Evolutionary conservation across 805 yeast species (phyloP).

Genomic region (Candida ulmi): DNA sequence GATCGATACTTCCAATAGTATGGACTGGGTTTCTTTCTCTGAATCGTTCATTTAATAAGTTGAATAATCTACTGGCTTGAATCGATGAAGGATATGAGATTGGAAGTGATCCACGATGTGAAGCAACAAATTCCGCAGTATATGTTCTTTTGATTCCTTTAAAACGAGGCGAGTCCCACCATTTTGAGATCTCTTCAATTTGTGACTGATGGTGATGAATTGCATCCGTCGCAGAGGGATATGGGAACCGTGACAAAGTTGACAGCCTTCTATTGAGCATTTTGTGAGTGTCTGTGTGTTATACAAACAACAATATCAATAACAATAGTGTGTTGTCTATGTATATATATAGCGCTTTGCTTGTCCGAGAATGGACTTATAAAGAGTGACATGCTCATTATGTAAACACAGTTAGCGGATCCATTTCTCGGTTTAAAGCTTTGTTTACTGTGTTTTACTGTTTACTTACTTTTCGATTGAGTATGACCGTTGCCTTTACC

Average conservation of each 20-base stretch:
- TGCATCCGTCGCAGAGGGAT: conserved; percentile 14
- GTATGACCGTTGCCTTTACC: too few species aligned
- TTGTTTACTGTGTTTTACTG: too few species aligned
- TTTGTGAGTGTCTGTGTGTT: background rate
- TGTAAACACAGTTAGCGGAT: too few species aligned
- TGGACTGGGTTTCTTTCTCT: conserved; percentile 41
- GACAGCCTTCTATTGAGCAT: background rate
- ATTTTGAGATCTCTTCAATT: conserved; percentile 32
- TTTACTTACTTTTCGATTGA: too few species aligned
- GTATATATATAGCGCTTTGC: too few species aligned
- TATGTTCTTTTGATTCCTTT: conserved; percentile 45
- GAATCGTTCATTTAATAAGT: conserved; percentile 35
- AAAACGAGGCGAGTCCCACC: conserved; percentile 48
- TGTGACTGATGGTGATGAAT: conserved; percentile 21
- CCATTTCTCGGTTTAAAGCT: too few species aligned
- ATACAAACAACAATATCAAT: background rate
- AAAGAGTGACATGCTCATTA: too few species aligned
- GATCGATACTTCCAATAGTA: conserved; percentile 58
- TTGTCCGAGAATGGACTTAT: too few species aligned
- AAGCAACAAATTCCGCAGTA: conserved; percentile 45
- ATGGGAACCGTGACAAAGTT: conserved; percentile 16
- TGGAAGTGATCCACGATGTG: conserved; percentile 45
- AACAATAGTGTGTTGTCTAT: too few species aligned
- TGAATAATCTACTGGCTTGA: conserved; percentile 49
- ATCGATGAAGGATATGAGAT: conserved; percentile 39